A percentile compares a stretch with the other conserved stretches of the same genome.
phyloP scores from a whole-genome alignment of 148 eudicot genomes.

The Rhododendron williamsianum region DNA sequence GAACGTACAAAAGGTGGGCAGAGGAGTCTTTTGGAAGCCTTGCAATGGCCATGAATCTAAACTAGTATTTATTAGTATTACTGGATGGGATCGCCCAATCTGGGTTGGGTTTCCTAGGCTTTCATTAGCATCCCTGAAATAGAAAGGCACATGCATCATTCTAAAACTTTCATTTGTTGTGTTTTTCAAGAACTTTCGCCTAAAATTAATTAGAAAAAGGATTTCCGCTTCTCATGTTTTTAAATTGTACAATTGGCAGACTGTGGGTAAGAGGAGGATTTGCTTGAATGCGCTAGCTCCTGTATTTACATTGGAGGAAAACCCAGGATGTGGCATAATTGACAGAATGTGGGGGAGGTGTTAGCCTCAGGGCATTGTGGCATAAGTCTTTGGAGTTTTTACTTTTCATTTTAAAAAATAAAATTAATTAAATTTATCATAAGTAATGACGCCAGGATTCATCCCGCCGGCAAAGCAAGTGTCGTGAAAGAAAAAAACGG shows the following conservation, averaged over 20 bases:
- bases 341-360: no score
- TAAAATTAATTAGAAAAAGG: not conserved
- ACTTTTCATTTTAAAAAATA: no score
- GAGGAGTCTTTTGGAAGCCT: not conserved
- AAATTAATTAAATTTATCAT: no score
- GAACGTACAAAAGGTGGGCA: not conserved
- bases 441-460: no score
- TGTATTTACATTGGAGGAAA: not conserved
- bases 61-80: not conserved
- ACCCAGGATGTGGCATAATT: no score
- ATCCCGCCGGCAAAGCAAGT: no score
- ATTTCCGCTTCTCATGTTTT: not conserved
- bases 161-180: not conserved
- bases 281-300: not conserved
- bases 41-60: not conserved
- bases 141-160: not conserved
- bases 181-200: not conserved
- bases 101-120: not conserved
- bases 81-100: not conserved
- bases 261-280: not conserved
- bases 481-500: no score
- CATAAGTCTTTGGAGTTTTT: no score
- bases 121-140: not conserved
- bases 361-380: not conserved
- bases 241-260: not conserved